These are phyloP conservation scores for Dactylella cylindrospora DNA, from an alignment of 2,329 filamentous ascomycete genomes.

Conservation along the genomic window DNA sequence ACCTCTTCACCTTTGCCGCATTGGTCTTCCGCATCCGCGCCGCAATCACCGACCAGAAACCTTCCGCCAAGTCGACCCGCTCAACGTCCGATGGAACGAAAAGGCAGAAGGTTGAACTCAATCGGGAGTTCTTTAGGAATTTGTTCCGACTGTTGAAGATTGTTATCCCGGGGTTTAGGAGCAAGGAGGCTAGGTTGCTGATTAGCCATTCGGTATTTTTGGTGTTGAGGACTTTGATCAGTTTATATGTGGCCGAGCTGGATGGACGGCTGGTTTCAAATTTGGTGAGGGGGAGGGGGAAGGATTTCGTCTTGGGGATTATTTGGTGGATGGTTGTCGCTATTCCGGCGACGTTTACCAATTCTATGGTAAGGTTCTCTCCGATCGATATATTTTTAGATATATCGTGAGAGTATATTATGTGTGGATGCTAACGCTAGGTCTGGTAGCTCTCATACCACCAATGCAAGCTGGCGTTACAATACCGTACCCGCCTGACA, in stretches of 20 bases:
- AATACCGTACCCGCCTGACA: slow-evolving; percentile 91
- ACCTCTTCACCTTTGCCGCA: slow-evolving; percentile 76
- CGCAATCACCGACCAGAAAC: slow-evolving; percentile 91
- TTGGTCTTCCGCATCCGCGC: slow-evolving; percentile 84
- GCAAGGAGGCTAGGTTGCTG: slow-evolving; percentile 81
- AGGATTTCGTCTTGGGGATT: slow-evolving; percentile 82
- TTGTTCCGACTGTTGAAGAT: slow-evolving; percentile 77
- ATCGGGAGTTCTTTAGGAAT: slow-evolving; percentile 80
- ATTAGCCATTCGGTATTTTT: slow-evolving; percentile 92
- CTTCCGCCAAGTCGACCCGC: slow-evolving; percentile 51
- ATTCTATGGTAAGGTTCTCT: slow-evolving; percentile 78
- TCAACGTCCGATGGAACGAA: slow-evolving; percentile 52
- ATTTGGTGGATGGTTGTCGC: slow-evolving; percentile 99
- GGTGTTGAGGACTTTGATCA: slow-evolving; percentile 85
- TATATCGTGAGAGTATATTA: slow-evolving; percentile 1
- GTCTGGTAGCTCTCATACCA: slow-evolving; percentile 78
- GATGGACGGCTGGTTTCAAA: slow-evolving; percentile 91
- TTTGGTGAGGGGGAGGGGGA: slow-evolving; percentile 84
- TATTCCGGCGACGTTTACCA: slow-evolving; percentile 93
- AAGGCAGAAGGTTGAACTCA: slow-evolving; percentile 84
- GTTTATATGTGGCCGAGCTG: slow-evolving; percentile 91
- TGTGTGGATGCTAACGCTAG: slow-evolving; percentile 13
- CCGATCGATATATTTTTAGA: slow-evolving; percentile 13
- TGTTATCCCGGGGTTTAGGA: slow-evolving; percentile 85
- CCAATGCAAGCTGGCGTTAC: slow-evolving; percentile 88